These are phyloP conservation scores for Oidiodendron maius DNA, from an alignment of 495 filamentous ascomycete genomes.

Conservation along the genomic window DNA sequence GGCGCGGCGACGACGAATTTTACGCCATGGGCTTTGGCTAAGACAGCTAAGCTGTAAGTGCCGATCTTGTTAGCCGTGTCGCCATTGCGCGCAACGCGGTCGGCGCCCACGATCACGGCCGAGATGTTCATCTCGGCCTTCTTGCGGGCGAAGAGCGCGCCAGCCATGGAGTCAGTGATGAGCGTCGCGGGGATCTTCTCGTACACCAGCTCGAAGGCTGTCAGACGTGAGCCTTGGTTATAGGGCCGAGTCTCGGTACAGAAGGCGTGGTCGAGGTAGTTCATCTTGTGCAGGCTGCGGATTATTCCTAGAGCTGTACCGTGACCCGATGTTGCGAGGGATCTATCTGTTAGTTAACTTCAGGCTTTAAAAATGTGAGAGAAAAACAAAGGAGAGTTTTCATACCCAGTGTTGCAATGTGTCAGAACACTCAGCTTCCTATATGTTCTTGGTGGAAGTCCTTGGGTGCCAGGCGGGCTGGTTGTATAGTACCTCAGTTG, in stretches of 20 bases:
- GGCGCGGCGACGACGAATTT: constrained; percentile 96
- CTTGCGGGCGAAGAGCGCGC: constrained; percentile 61
- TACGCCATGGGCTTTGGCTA: constrained; percentile 78
- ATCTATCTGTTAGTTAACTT: constrained; percentile 41
- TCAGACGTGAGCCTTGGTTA: constrained; percentile 93
- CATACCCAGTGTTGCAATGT: constrained; percentile 93
- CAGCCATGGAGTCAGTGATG: constrained; percentile 96
- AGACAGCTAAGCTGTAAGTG: constrained; percentile 84
- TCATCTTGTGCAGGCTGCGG: constrained; percentile 65
- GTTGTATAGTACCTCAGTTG: constrained; percentile 23
- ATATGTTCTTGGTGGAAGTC: constrained; percentile 23
- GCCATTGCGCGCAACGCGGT: constrained; percentile 91
- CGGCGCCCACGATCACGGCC: constrained; percentile 89
- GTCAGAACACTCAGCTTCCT: constrained; percentile 69
- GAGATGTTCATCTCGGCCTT: constrained; percentile 55
- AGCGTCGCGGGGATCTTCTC: constrained; percentile 89
- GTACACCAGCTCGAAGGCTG: constrained; percentile 91
- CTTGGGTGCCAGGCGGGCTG: constrained; percentile 24
- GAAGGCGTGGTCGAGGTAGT: constrained; percentile 69
- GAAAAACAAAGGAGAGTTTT: not conserved
- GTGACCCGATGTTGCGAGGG: constrained; percentile 92
- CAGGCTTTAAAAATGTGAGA: not conserved
- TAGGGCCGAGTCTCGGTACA: constrained; percentile 97
- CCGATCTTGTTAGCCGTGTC: constrained; percentile 99
- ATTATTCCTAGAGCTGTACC: constrained; percentile 94